A percentile compares a stretch with the other conserved stretches of the same genome.
Evolutionary conservation across 805 yeast species (phyloP).

Genomic region (Metschnikowia santaceciliae): DNA sequence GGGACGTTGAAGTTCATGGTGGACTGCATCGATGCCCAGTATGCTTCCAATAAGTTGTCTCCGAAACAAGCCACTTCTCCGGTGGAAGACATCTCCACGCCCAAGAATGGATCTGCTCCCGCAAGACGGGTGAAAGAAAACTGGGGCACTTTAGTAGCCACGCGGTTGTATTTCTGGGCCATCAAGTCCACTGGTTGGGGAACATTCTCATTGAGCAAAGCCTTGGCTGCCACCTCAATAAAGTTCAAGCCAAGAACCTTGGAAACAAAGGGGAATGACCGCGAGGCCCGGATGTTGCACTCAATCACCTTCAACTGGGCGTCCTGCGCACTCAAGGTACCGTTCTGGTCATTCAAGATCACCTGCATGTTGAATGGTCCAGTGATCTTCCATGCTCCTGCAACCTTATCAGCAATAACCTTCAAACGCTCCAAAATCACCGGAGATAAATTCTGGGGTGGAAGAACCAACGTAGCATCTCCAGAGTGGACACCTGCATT

Average conservation of each 20-base stretch:
- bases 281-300: slow-evolving; percentile 97
- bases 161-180: slow-evolving; percentile 70
- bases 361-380: slow-evolving; percentile 99
- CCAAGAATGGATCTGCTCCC: slow-evolving; percentile 98
- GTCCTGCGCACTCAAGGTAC: slow-evolving; percentile 53
- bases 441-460: slow-evolving; percentile 78
- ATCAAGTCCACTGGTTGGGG: slow-evolving; percentile 83
- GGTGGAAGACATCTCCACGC: slow-evolving; percentile 99
- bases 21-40: slow-evolving; percentile 96
- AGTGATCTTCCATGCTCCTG: slow-evolving; percentile 88
- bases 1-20: slow-evolving; percentile 97
- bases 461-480: slow-evolving; percentile 92
- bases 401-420: slow-evolving; percentile 90
- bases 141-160: slow-evolving; percentile 97
- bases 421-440: slow-evolving; percentile 67
- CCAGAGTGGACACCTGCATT: slow-evolving; percentile 99
- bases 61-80: slow-evolving; percentile 99
- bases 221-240: slow-evolving; percentile 90
- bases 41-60: slow-evolving; percentile 76
- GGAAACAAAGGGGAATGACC: slow-evolving; percentile 98
- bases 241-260: slow-evolving; percentile 94
- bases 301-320: slow-evolving; percentile 85
- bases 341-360: slow-evolving; percentile 46
- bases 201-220: slow-evolving; percentile 68
- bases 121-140: slow-evolving; percentile 97